phyloP scores from a whole-genome alignment of 2,329 filamentous ascomycete genomes.

The Trichoderma endophyticum region DNA sequence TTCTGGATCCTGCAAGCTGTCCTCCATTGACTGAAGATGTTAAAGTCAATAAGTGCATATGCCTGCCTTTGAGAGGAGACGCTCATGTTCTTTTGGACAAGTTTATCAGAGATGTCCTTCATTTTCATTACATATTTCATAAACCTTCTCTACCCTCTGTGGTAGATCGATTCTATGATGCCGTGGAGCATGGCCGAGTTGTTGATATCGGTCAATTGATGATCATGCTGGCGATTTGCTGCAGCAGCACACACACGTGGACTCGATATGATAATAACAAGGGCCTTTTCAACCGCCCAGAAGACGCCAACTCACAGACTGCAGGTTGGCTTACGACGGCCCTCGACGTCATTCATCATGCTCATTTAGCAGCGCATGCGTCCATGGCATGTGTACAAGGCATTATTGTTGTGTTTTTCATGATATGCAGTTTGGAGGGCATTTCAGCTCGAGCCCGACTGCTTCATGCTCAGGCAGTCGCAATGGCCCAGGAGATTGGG shows the following conservation, averaged over 20 bases:
- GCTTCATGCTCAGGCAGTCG: constrained; percentile 29
- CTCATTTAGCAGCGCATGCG: constrained; percentile 26
- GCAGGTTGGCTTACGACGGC: constrained; percentile 35
- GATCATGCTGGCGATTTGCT: constrained; percentile 31
- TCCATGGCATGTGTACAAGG: constrained; percentile 38
- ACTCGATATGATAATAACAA: constrained; percentile 28
- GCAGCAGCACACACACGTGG: constrained; percentile 33
- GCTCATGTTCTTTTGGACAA: constrained; percentile 30
- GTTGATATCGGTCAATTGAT: constrained; percentile 27
- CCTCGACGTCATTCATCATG: constrained; percentile 36
- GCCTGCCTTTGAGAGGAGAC: constrained; percentile 33
- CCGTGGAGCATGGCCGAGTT: constrained; percentile 25
- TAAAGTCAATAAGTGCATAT: constrained; percentile 33
- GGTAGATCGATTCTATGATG: constrained; percentile 32
- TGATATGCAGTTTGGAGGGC: constrained; percentile 39
- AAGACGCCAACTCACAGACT: constrained; percentile 30
- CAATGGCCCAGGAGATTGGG: constrained; percentile 33
- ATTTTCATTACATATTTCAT: constrained; percentile 34
- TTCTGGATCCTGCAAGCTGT: constrained; percentile 26
- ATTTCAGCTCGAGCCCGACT: constrained; percentile 33
- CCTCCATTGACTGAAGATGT: constrained; percentile 23
- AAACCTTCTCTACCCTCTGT: constrained; percentile 26
- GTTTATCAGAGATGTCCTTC: constrained; percentile 30
- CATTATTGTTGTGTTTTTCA: constrained; percentile 36
- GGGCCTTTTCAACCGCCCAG: constrained; percentile 26